These are phyloP conservation scores for Colletotrichum ledebouriae DNA, from an alignment of 2,329 filamentous ascomycete species.

Conservation along the genomic window DNA sequence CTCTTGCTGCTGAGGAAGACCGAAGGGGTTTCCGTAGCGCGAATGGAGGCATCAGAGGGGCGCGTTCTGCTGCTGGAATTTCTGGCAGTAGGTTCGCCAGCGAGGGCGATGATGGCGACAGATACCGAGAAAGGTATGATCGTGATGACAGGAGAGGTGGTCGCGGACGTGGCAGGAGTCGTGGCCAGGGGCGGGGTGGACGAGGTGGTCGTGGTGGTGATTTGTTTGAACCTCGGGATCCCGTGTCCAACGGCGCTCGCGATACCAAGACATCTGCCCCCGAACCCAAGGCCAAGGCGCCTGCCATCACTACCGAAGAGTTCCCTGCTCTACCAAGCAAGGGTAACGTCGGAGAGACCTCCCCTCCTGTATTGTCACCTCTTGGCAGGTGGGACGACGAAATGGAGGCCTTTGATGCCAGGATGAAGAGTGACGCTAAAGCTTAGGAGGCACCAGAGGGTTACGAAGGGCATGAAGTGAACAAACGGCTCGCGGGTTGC, in stretches of 20 bases:
- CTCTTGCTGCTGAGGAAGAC: constrained; percentile 57
- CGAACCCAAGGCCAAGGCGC: constrained; percentile 51
- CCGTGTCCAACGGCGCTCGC: constrained; percentile 33
- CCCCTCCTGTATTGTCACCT: constrained; percentile 53
- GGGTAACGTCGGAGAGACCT: constrained; percentile 5
- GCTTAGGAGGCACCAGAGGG: constrained; percentile 14
- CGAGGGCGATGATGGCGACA: constrained; percentile 47
- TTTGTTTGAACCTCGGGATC: constrained; percentile 48
- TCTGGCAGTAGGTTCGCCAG: constrained; percentile 59
- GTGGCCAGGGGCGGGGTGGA: constrained; percentile 46
- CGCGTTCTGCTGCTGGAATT: constrained; percentile 54
- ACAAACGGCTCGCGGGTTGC: not conserved
- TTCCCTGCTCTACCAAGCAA: constrained; percentile 56
- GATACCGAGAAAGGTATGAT: constrained; percentile 1
- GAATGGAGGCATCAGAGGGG: constrained; percentile 56
- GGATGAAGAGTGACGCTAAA: constrained; percentile 28
- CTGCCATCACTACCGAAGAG: constrained; percentile 52
- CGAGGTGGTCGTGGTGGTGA: constrained; percentile 51
- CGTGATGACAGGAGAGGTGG: constrained; percentile 44
- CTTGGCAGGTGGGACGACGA: constrained; percentile 69
- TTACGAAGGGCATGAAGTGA: not conserved
- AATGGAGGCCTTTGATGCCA: constrained; percentile 64
- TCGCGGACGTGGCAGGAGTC: constrained; percentile 41
- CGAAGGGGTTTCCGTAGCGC: constrained; percentile 58
- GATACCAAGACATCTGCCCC: constrained; percentile 41